A percentile compares a stretch with the other conserved stretches of the same genome.
phyloP scores from a whole-genome alignment of 257 asterid genomes.

The Nicotiana benthamiana region DNA sequence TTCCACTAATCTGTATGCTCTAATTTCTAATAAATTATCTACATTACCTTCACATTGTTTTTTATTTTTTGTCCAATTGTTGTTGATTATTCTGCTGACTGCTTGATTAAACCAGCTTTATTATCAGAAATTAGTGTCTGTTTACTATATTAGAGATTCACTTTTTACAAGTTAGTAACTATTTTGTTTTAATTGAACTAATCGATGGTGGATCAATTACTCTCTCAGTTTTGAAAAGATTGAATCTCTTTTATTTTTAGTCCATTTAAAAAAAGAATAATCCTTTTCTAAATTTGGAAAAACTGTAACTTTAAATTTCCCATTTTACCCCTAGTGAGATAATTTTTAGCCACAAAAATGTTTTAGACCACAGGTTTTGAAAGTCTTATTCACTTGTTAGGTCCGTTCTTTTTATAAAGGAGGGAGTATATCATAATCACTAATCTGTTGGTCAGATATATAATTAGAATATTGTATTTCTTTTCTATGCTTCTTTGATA shows the following conservation, averaged over 20 bases:
- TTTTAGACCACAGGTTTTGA: too few relatives aligned
- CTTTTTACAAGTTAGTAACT: not conserved
- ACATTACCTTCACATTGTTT: not conserved
- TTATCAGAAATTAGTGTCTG: not conserved
- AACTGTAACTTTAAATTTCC: too few relatives aligned
- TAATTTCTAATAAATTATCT: not conserved
- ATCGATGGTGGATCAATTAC: not conserved
- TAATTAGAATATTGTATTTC: not conserved
- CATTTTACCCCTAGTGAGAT: too few relatives aligned
- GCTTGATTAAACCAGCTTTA: not conserved
- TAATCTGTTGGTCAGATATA: too few relatives aligned
- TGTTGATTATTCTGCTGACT: not conserved
- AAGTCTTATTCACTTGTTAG: too few relatives aligned
- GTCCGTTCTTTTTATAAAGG: too few relatives aligned
- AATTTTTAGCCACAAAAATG: too few relatives aligned
- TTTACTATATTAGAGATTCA: not conserved
- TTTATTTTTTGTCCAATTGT: not conserved
- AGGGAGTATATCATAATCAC: too few relatives aligned
- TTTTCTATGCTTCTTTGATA: not conserved
- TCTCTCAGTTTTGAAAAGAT: too few relatives aligned
- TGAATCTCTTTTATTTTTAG: too few relatives aligned
- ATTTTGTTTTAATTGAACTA: not conserved
- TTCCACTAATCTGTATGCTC: slow-evolving; percentile 78
- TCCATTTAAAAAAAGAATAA: too few relatives aligned
- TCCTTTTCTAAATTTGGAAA: too few relatives aligned